These are phyloP conservation scores for Lipomyces yarrowii DNA, from an alignment of 1,139 yeast genomes.

Conservation along the genomic window DNA sequence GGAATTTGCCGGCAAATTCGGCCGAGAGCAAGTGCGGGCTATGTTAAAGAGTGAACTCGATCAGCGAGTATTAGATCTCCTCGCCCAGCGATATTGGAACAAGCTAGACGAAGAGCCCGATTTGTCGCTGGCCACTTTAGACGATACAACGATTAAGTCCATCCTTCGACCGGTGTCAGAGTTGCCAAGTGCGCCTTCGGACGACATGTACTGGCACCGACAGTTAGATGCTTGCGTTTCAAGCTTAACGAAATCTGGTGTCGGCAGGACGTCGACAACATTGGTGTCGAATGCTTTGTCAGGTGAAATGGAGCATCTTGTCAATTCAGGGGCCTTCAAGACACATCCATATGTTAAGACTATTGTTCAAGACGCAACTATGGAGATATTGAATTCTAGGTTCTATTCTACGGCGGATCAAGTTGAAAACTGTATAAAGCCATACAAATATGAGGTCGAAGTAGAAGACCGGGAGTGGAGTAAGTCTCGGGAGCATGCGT, in stretches of 20 bases:
- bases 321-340: slow-evolving; percentile 70
- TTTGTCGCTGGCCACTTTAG: not conserved
- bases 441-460: slow-evolving; percentile 95
- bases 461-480: slow-evolving; percentile 95
- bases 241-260: slow-evolving; percentile 85
- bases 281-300: slow-evolving; percentile 78
- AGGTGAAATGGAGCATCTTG: slow-evolving; percentile 73
- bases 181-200: slow-evolving; percentile 56
- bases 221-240: slow-evolving; percentile 84
- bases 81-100: slow-evolving; percentile 94
- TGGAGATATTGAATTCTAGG: slow-evolving; percentile 71
- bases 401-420: slow-evolving; percentile 95
- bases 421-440: slow-evolving; percentile 97
- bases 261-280: slow-evolving; percentile 86
- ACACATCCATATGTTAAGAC: slow-evolving; percentile 84
- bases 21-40: slow-evolving; percentile 78
- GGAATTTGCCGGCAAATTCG: slow-evolving; percentile 80
- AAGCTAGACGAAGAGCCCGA: slow-evolving; percentile 6
- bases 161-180: slow-evolving; percentile 20
- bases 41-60: slow-evolving; percentile 83
- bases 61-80: slow-evolving; percentile 79
- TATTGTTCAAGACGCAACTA: slow-evolving; percentile 84
- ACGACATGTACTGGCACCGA: slow-evolving; percentile 84
- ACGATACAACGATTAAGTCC: not conserved
- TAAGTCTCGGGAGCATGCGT: slow-evolving; percentile 76